Base-by-base conservation (phyloP, 306 rosid genomes). In the Calophaca sinica region DNA sequence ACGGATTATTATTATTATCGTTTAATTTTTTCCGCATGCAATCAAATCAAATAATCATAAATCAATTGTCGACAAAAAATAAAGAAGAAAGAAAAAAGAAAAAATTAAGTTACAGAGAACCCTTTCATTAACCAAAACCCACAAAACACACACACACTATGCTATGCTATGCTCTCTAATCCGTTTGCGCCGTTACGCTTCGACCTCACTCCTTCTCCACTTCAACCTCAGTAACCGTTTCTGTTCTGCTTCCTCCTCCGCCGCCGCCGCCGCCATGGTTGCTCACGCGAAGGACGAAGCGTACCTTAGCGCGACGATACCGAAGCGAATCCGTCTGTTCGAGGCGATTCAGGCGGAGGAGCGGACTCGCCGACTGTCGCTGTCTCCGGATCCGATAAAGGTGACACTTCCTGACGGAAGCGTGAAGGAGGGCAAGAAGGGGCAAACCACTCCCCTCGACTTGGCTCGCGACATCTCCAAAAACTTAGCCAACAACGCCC, bases 381-480 rank as follows among this genome's bases (percentile, higher is more conserved):
- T 94, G 6, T 70, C 93, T 4, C 74, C 96, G 64, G 94, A 88
- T 82, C 97, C 91, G 44, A 94, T 94, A 80, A 87, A 85, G 90
- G 90, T 94, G 2, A 88, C 86, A 5, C 86, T 94, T 75, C 90
- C 82, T 68, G 89, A 90, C 45, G 92, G 93, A 68, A 85, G 55
- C 20, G 91, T 87, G 32, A 94, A 74, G 87, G 94, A 86, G 10
- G 93, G 88, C 12, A 86, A 90, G 84, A 91, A 78, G 78, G 88
- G 97, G 96, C 70, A 54, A 52, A 87, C 97, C 0, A 81, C 98
- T 44, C 98, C 97, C 1, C 14, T 91, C 0, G 97, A 91, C 39
- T 70, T 94, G 2, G 98, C 97, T 8, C 90, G 72, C 63, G 97
- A 82, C 50, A 91, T 94, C 71, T 87, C 96, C 0, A 94, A 94